Evolutionary conservation across 441 rosid genomes (phyloP), one percentile per base, ranked within the genome.

Genomic region (Kokia cookei): DNA sequence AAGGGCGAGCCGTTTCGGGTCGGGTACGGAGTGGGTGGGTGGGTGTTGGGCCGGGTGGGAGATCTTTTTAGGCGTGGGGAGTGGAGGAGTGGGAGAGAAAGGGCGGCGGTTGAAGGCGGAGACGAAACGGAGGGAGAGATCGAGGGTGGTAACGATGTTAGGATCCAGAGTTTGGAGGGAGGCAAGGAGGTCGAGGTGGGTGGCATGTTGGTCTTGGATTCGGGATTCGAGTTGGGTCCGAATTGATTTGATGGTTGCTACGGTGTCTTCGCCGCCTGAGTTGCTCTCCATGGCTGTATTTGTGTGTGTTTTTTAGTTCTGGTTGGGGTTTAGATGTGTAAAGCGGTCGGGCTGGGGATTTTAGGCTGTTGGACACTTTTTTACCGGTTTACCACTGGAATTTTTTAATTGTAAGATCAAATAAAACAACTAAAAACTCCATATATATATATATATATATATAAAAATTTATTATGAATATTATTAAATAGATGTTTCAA

Each of bases 91-190:
- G n/a, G 97, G 87, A 19, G 80, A 73, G 76, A 89, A 93, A 27
- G 90, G 85, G 22, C 91, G 97, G 32, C 76, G 77, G 55, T 84
- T 86, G 86, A 95, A 90, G 43, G 97, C 80, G 62, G 98, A 90
- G 72, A 93, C 84, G 43, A 95, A 73, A 45, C 76, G 84, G 73
- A 91, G 93, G 2, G 98, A 92, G 75, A 91, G 87, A 76, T 95
- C 98, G 76, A 95, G 83, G 15, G 93, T 85, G 47, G 97, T 84
- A 65, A 93, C 90, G 47, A 93, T 81, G 65, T 90, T 68, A 22
- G 99, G 95, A 72, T 90, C 83, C 63, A 82, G n/a, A 71, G 87
- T 43, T 78, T 88, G 97, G 51, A 93, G 93, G 3, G 99, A 89
- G 0, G 98, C 84, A n/a, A 93, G 82, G 17, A 93, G 88, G 51